Evolutionary conservation across 2,329 filamentous ascomycete genomes (phyloP).

Genomic region (Colletotrichum sp.): DNA sequence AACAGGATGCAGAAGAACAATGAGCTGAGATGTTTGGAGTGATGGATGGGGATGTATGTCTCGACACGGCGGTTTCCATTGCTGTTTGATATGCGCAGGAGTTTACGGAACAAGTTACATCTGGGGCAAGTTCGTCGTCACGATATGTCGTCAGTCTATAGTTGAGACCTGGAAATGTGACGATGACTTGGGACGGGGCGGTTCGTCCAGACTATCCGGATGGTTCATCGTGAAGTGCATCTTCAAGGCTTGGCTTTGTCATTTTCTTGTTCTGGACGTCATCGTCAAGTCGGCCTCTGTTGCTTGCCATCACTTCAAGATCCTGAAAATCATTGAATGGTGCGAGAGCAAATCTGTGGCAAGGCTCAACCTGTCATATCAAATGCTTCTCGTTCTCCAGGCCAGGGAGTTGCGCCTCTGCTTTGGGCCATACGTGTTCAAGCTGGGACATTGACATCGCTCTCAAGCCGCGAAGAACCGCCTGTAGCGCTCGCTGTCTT

Average conservation of each 20-base stretch:
- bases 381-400: background rate
- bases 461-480: background rate
- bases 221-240: background rate
- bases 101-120: background rate
- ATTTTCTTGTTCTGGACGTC: background rate
- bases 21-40: background rate
- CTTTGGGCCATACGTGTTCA: background rate
- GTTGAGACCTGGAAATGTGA: background rate
- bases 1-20: background rate
- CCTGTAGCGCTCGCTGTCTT: background rate
- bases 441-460: background rate
- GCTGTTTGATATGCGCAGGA: background rate
- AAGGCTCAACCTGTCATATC: background rate
- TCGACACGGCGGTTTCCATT: background rate
- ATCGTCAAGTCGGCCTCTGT: background rate
- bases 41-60: background rate
- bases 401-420: rapidly evolving
- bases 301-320: background rate
- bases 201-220: background rate
- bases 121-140: background rate
- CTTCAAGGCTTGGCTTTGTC: background rate
- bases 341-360: background rate
- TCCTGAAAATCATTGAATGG: background rate
- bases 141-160: background rate
- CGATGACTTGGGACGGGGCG: background rate